Conservation (phyloP, 495 filamentous ascomycete genomes). For the Tuber aestivum region DNA sequence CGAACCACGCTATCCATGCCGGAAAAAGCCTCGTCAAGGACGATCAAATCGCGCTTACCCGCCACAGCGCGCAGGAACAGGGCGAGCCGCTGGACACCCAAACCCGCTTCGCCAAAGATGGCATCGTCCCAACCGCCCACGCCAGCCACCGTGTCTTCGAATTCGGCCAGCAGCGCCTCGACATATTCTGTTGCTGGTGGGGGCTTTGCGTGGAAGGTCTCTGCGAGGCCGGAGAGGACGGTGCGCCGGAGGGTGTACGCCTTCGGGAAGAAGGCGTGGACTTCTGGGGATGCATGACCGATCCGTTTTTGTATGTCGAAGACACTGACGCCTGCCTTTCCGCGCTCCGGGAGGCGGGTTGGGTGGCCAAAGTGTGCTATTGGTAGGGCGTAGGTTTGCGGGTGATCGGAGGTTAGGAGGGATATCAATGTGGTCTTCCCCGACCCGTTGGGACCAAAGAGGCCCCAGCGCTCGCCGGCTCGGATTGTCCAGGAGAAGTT, state of each 20-base stretch:
- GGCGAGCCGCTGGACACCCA: slow-evolving; percentile 72
- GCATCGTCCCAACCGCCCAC: slow-evolving; percentile 50
- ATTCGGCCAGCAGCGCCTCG: slow-evolving; percentile 10
- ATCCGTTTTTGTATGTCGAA: slow-evolving; percentile 88
- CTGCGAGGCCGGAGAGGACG: slow-evolving; percentile 79
- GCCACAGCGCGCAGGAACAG: slow-evolving; percentile 81
- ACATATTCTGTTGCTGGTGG: slow-evolving; percentile 51
- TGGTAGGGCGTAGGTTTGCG: slow-evolving; percentile 83
- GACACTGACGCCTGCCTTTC: slow-evolving; percentile 69
- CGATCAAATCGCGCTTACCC: slow-evolving; percentile 76
- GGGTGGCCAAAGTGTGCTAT: slow-evolving; percentile 72
- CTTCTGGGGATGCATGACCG: slow-evolving; percentile 87
- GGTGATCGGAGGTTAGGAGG: slow-evolving; percentile 89
- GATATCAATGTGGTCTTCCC: slow-evolving; percentile 91
- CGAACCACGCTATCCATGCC: slow-evolving; percentile 78
- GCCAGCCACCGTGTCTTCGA: slow-evolving; percentile 23
- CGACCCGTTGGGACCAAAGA: slow-evolving; percentile 85
- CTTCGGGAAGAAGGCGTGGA: slow-evolving; percentile 85
- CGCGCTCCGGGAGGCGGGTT: slow-evolving; percentile 67
- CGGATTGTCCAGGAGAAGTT: slow-evolving; percentile 83
- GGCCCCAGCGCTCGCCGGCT: slow-evolving; percentile 77
- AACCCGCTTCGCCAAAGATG: slow-evolving; percentile 66
- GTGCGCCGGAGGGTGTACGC: slow-evolving; percentile 66
- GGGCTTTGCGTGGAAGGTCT: slow-evolving; percentile 71
- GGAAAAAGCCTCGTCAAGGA: slow-evolving; percentile 89